A percentile compares a stretch with the other conserved stretches of the same genome.
Conservation (phyloP, 371 early-diverging fungal species). For the Mortierella sp. region DNA sequence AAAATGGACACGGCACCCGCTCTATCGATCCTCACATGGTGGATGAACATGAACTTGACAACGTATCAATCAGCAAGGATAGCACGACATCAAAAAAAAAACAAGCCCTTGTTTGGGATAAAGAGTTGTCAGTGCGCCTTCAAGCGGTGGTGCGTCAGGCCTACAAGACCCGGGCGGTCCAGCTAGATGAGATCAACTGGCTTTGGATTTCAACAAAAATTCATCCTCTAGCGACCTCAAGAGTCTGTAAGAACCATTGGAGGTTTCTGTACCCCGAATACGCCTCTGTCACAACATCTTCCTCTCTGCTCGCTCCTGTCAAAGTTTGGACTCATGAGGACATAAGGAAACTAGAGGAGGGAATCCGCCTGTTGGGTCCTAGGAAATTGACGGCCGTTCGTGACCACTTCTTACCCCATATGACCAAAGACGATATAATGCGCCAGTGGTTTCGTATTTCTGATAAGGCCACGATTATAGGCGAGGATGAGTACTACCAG, state of each 20-base stretch:
- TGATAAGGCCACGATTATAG: slow-evolving; percentile 26
- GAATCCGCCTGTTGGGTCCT: slow-evolving; percentile 37
- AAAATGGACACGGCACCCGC: no score
- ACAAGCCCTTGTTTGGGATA: slow-evolving; percentile 30
- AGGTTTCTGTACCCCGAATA: slow-evolving; percentile 19
- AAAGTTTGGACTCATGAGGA: slow-evolving; percentile 28
- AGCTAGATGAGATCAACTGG: slow-evolving; percentile 45
- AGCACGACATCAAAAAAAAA: not conserved
- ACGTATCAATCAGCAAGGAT: no score
- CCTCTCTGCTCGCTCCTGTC: not conserved
- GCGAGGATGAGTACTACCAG: slow-evolving; percentile 30
- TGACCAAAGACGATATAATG: slow-evolving; percentile 38
- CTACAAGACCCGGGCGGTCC: slow-evolving; percentile 15
- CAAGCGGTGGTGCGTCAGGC: slow-evolving; percentile 28
- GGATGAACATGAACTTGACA: no score
- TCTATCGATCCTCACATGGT: no score
- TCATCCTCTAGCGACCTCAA: slow-evolving; percentile 22
- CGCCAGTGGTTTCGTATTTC: slow-evolving; percentile 45
- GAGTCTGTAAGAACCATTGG: slow-evolving; percentile 41
- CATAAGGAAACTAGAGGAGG: slow-evolving; percentile 34
- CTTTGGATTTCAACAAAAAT: slow-evolving; percentile 24
- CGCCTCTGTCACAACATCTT: not conserved
- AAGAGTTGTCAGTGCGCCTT: slow-evolving; percentile 34
- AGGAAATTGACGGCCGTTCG: slow-evolving; percentile 18
- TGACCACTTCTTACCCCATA: slow-evolving; percentile 34